Evolutionary conservation across 75 land plant genomes (phyloP).

Genomic region (Larix kaempferi): DNA sequence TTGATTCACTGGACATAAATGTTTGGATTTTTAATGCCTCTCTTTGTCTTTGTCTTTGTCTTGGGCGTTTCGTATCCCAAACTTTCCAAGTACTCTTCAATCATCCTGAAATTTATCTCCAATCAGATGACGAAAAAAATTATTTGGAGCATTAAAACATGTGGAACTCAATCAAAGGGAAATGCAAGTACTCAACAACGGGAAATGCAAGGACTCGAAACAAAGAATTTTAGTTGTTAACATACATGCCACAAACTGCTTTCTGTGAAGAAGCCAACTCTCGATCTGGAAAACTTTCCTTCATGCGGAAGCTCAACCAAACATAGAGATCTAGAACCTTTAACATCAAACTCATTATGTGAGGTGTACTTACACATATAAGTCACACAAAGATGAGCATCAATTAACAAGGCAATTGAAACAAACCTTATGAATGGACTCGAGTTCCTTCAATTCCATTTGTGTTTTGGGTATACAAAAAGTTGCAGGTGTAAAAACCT

Average conservation of each 20-base stretch:
- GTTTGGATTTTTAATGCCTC: too few species aligned
- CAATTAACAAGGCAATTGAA: not conserved
- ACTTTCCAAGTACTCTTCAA: constrained; percentile 57
- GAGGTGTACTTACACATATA: not conserved
- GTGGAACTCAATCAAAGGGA: not conserved
- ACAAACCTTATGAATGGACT: constrained; percentile 82
- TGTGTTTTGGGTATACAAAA: constrained; percentile 58
- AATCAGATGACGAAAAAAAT: not conserved
- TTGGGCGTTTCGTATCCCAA: constrained; percentile 25
- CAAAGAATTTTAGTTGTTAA: not conserved
- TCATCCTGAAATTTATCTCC: constrained; percentile 32
- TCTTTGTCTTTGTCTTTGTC: too few species aligned
- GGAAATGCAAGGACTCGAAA: not conserved
- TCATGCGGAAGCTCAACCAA: constrained; percentile 76
- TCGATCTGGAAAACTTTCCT: constrained; percentile 72
- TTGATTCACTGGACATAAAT: too few species aligned
- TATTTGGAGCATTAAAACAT: too few species aligned
- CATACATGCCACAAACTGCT: constrained; percentile 68
- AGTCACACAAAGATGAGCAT: not conserved
- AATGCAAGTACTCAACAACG: not conserved
- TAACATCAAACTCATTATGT: not conserved
- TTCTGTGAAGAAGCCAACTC: constrained; percentile 74
- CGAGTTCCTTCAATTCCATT: constrained; percentile 55
- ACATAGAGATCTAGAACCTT: constrained; percentile 84
- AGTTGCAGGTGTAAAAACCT: constrained; percentile 67